A percentile compares a stretch with the other conserved stretches of the same genome.
Conservation (phyloP, 306 rosid species). For the Hippophae tibetana region DNA sequence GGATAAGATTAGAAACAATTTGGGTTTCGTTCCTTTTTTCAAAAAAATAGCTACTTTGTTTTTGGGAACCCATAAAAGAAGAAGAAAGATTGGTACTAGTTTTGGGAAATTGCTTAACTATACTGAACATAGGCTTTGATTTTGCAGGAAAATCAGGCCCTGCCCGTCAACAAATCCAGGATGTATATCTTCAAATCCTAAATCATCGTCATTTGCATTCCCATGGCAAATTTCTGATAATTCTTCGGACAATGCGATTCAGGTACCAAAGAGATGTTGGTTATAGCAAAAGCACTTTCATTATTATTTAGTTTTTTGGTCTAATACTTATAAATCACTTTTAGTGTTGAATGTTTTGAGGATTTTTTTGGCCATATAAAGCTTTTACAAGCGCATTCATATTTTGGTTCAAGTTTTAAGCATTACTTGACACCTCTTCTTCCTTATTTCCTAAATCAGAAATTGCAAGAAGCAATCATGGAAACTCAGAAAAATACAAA, state of each 20-base stretch:
- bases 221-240: conserved; percentile 65
- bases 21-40: background rate
- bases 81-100: background rate
- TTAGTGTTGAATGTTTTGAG: background rate
- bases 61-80: background rate
- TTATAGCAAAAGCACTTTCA: background rate
- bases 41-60: background rate
- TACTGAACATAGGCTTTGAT: background rate
- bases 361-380: background rate
- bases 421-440: conserved; percentile 5
- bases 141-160: conserved; percentile 72
- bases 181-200: conserved; percentile 75
- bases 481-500: conserved; percentile 78
- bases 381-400: background rate
- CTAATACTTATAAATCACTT: background rate
- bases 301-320: background rate
- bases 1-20: background rate
- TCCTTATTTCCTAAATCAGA: conserved; percentile 25
- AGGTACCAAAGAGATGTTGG: conserved; percentile 35
- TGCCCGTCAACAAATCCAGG: conserved; percentile 87
- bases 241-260: conserved; percentile 43
- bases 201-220: conserved; percentile 65
- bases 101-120: background rate
- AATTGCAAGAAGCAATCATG: conserved; percentile 65
- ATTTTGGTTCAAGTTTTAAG: background rate